A percentile compares a stretch with the other conserved stretches of the same genome.
phyloP scores from a whole-genome alignment of 371 early-diverging fungal genomes.

The Thermomucor indicae-seudaticae region DNA sequence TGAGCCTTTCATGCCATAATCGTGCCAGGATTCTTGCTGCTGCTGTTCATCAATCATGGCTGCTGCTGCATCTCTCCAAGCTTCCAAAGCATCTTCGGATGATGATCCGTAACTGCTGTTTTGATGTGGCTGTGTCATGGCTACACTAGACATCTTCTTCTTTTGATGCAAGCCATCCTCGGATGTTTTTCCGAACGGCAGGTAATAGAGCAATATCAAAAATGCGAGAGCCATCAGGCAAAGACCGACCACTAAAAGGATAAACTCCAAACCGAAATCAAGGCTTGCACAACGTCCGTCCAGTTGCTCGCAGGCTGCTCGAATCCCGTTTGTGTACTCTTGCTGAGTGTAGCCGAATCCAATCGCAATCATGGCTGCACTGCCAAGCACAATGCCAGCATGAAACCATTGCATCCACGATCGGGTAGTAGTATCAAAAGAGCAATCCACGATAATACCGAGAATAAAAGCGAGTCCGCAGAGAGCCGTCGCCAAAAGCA shows the following conservation, averaged over 20 bases:
- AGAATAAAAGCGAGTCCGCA: constrained; percentile 15
- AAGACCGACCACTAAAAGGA: constrained; percentile 21
- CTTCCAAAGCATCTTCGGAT: constrained; percentile 6
- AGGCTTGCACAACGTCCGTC: constrained; percentile 13
- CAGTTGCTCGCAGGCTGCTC: constrained; percentile 8
- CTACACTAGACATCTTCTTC: neutral
- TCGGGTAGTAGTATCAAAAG: no score
- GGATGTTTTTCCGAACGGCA: neutral
- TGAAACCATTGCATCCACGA: constrained; percentile 13
- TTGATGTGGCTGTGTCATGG: constrained; percentile 2
- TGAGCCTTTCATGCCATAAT: constrained; percentile 5
- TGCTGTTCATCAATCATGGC: constrained; percentile 4
- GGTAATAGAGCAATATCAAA: constrained; percentile 12
- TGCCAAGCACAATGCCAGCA: constrained; percentile 12
- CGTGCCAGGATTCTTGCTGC: constrained; percentile 1
- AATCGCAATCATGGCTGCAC: constrained; percentile 13
- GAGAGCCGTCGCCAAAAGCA: constrained; percentile 17
- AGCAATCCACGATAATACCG: constrained; percentile 17
- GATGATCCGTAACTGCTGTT: constrained; percentile 2
- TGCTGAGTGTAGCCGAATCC: constrained; percentile 15
- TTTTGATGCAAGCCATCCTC: no score
- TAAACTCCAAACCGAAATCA: constrained; percentile 17
- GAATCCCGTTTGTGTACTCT: constrained; percentile 5
- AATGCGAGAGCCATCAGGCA: constrained; percentile 12
- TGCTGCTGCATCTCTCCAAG: constrained; percentile 17